Evolutionary conservation across 495 filamentous ascomycete genomes (phyloP).

Genomic region (Halenospora varia): DNA sequence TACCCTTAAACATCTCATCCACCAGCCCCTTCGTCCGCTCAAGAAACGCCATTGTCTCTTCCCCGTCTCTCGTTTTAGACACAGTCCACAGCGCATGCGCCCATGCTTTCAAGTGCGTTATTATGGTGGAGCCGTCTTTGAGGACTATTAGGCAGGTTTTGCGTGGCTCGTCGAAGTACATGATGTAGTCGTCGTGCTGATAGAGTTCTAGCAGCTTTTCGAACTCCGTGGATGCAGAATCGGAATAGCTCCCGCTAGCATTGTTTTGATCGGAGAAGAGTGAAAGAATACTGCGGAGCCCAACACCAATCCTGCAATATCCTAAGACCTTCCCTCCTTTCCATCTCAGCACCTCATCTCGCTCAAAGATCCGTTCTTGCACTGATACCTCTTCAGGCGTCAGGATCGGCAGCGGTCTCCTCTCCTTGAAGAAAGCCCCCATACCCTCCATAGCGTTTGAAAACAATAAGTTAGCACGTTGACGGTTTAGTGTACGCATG

Average conservation of each 20-base stretch:
- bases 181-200: conserved; percentile 45
- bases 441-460: conserved; percentile 44
- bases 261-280: conserved; percentile 4
- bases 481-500: conserved; percentile 83
- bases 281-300: conserved; percentile 32
- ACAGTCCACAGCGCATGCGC: conserved; percentile 62
- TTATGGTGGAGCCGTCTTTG: conserved; percentile 50
- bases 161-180: conserved; percentile 44
- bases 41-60: background rate
- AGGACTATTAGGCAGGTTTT: conserved; percentile 57
- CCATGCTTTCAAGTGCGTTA: conserved; percentile 65
- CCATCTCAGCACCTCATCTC: conserved; percentile 59
- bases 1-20: background rate
- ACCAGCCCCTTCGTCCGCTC: background rate
- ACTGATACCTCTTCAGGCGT: conserved; percentile 59
- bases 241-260: conserved; percentile 26
- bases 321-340: conserved; percentile 42
- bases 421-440: conserved; percentile 30
- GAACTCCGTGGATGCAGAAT: conserved; percentile 27
- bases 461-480: conserved; percentile 79
- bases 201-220: conserved; percentile 47
- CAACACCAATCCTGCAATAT: conserved; percentile 45
- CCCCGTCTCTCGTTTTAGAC: conserved; percentile 26
- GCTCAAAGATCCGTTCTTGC: conserved; percentile 70
- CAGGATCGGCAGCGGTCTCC: conserved; percentile 37